Evolutionary conservation across 345 rosid genomes (phyloP), one percentile per base, ranked within the genome.

Genomic region (Salix exigua): DNA sequence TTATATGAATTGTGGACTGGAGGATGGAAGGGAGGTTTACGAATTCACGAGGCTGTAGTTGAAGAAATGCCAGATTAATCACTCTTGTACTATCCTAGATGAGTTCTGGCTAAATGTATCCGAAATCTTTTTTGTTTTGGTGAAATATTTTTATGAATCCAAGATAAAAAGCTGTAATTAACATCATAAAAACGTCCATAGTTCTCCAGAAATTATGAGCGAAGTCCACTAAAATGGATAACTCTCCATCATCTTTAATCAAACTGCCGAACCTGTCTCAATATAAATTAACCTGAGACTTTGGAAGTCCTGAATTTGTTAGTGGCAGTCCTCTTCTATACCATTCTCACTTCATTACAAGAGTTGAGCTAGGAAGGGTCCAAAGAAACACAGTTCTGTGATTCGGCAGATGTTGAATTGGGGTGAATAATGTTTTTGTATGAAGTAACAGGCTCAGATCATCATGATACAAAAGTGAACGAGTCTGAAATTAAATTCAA

Each of bases 1-100:
- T 73, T 92, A 7, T 92, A 92, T 60, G 94, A 92, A 74, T 85
- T 90, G 13, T 87, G 97, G 92, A 80, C 76, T 1, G 92, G 93
- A 17, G 74, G 70, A 68, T 85, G 93, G 92, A 90, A 91, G 85
- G 85, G 86, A 0, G 97, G 93, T 28, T 63, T 92, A 77, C 58
- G 19, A 18, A 85, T 92, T 76, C 87, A 90, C 21, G 30, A 75
- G n/a, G 92, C 89, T 33, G 28, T 31, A 21, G 75, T 89, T 53
- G 78, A 48, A 33, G 31, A 77, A 73, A 23, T 81, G 21, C 12
- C 50, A 40, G 1, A 55, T 38, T 10, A 19, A 18, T 51, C 23
- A 51, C 23, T 51, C 58, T 9, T 58, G 62, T 58, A 55, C 62
- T 55, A 58, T 58, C 62, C 62, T 58, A n/a, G 28, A 53, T 19